A percentile compares a stretch with the other conserved stretches of the same genome.
These are phyloP conservation scores for Lumnitzera littorea DNA, from an alignment of 345 rosid genomes.

Conservation along the genomic window DNA sequence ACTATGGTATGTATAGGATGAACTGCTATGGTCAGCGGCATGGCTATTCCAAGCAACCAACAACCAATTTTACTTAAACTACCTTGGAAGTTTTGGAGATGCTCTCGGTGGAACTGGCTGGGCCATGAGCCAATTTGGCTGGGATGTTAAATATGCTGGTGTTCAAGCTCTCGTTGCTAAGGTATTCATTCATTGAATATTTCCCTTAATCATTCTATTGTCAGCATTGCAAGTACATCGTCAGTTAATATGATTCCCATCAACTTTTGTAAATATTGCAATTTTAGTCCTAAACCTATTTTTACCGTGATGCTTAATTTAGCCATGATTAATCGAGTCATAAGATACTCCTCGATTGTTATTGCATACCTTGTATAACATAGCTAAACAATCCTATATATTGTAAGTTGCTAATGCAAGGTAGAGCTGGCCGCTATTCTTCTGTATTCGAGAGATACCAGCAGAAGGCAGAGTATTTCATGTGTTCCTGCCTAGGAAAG, in stretches of 20 bases:
- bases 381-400: background rate
- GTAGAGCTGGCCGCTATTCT: constrained; percentile 12
- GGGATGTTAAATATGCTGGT: constrained; percentile 32
- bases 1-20: constrained; percentile 18
- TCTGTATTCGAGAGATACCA: constrained; percentile 18
- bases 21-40: constrained; percentile 32
- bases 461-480: constrained; percentile 30
- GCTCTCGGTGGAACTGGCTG: constrained; percentile 20
- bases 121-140: constrained; percentile 16
- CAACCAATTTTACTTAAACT: constrained; percentile 16
- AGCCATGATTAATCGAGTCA: background rate
- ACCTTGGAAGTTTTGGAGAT: constrained; percentile 23
- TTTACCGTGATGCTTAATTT: background rate
- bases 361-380: too few relatives aligned
- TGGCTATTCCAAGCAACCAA: constrained; percentile 24
- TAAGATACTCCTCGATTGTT: too few relatives aligned
- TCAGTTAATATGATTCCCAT: too few relatives aligned
- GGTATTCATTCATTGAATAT: constrained; percentile 6
- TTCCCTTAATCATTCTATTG: too few relatives aligned
- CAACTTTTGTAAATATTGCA: background rate
- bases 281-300: background rate
- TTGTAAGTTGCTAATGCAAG: constrained; percentile 19
- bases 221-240: too few relatives aligned
- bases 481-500: constrained; percentile 29
- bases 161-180: constrained; percentile 27